These are phyloP conservation scores for Amniculicola lignicola DNA, from an alignment of 495 filamentous ascomycete species.

Conservation along the genomic window DNA sequence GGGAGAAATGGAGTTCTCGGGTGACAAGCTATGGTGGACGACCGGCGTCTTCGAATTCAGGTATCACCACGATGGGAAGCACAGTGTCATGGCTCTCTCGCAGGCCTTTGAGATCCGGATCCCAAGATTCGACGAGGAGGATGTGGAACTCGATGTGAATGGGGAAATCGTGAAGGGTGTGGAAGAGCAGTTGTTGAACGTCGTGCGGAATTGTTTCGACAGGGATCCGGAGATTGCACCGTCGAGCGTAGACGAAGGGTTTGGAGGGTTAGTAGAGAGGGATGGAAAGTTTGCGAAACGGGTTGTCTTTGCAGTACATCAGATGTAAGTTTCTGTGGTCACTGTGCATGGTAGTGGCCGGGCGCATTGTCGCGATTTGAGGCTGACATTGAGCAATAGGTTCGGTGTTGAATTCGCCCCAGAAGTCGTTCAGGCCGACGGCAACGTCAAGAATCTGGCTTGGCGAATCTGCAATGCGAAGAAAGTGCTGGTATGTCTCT, in stretches of 20 bases:
- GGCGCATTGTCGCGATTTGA: background rate
- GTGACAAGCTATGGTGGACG: constrained; percentile 96
- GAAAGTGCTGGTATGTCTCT: constrained; percentile 75
- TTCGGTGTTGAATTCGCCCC: constrained; percentile 95
- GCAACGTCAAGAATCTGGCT: constrained; percentile 82
- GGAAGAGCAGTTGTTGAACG: constrained; percentile 71
- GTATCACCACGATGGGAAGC: constrained; percentile 91
- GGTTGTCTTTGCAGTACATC: constrained; percentile 88
- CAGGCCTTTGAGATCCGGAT: constrained; percentile 89
- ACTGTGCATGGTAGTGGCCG: background rate
- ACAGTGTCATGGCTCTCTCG: constrained; percentile 95
- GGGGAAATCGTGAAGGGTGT: constrained; percentile 56
- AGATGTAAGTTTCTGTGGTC: constrained; percentile 78
- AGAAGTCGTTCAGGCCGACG: constrained; percentile 88
- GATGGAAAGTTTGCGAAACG: constrained; percentile 84
- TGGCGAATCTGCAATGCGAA: constrained; percentile 97
- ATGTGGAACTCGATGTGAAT: constrained; percentile 52
- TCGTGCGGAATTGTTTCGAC: constrained; percentile 89
- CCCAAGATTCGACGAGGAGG: constrained; percentile 67
- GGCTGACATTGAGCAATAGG: constrained; percentile 34
- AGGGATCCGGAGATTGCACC: constrained; percentile 89
- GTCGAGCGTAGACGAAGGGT: constrained; percentile 71
- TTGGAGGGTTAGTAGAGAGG: constrained; percentile 75
- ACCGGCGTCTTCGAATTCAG: constrained; percentile 94
- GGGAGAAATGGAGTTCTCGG: constrained; percentile 83